Evolutionary conservation across 805 yeast species (phyloP).

Genomic region (Metschnikowia kunwiensis): DNA sequence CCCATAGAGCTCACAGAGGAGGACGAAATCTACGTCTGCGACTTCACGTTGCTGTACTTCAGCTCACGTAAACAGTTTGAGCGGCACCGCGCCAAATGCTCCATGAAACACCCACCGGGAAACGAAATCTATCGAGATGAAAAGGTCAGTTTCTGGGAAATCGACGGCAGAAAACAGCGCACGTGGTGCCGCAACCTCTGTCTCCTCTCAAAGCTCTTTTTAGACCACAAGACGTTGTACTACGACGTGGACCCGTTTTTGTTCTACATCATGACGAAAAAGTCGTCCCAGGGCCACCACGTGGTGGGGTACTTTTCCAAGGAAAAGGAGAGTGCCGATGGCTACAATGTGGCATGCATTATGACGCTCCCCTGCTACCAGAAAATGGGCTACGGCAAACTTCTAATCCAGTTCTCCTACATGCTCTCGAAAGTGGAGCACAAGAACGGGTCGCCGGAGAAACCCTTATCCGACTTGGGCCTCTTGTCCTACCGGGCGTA

Average conservation of each 20-base stretch:
- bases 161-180: constrained; percentile 93
- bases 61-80: constrained; percentile 90
- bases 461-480: constrained; percentile 94
- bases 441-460: constrained; percentile 95
- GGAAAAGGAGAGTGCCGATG: constrained; percentile 94
- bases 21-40: constrained; percentile 87
- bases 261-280: constrained; percentile 90
- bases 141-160: constrained; percentile 90
- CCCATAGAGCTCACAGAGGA: constrained; percentile 93
- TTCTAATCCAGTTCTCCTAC: constrained; percentile 90
- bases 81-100: constrained; percentile 82
- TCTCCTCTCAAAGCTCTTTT: constrained; percentile 79
- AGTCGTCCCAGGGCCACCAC: constrained; percentile 91
- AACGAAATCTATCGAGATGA: constrained; percentile 95
- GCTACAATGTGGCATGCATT: constrained; percentile 95
- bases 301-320: constrained; percentile 95
- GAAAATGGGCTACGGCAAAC: constrained; percentile 88
- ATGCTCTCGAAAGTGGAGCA: constrained; percentile 84
- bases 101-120: constrained; percentile 95
- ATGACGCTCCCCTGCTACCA: constrained; percentile 95
- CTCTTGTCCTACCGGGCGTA: constrained; percentile 88
- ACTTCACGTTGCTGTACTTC: constrained; percentile 83
- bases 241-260: constrained; percentile 98
- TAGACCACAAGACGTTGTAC: constrained; percentile 94
- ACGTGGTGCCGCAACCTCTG: constrained; percentile 97